phyloP scores from a whole-genome alignment of 768 basidiomycete species.

The Ramaria rubella region DNA sequence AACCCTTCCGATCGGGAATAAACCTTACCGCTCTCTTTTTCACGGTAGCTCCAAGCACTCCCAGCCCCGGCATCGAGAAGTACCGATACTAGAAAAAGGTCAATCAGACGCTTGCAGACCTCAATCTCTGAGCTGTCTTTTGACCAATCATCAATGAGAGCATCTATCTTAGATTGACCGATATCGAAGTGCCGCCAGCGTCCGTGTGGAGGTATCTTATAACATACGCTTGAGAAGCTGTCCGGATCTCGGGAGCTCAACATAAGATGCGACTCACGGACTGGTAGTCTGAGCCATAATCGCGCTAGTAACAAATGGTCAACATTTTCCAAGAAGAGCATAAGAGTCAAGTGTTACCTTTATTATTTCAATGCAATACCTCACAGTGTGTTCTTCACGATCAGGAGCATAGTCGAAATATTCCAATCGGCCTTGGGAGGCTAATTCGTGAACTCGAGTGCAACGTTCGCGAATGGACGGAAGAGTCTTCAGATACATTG shows the following conservation, averaged over 20 bases:
- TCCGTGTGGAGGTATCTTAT: conserved; percentile 78
- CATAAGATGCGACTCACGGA: conserved; percentile 37
- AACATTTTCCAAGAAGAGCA: background rate
- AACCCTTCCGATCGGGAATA: conserved; percentile 76
- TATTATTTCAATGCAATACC: conserved; percentile 73
- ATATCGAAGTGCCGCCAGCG: conserved; percentile 87
- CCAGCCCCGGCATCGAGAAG: conserved; percentile 94
- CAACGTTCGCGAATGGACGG: conserved; percentile 90
- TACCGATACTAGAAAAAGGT: conserved; percentile 87
- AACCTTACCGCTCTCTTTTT: conserved; percentile 43
- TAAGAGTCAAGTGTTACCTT: conserved; percentile 38
- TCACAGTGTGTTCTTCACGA: conserved; percentile 60
- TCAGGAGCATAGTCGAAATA: conserved; percentile 84
- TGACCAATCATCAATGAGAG: conserved; percentile 55
- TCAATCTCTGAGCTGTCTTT: conserved; percentile 32
- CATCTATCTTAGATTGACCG: conserved; percentile 54
- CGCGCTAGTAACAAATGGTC: conserved; percentile 48
- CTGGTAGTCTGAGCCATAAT: conserved; percentile 66
- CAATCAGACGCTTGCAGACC: conserved; percentile 68
- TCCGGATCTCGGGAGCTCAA: background rate
- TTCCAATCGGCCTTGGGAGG: conserved; percentile 63
- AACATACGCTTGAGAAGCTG: background rate
- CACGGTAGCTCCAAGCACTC: conserved; percentile 69
- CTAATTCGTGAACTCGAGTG: conserved; percentile 68
- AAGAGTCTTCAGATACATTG: conserved; percentile 73